Evolutionary conservation across 2,329 filamentous ascomycete species (phyloP), one percentile per base, ranked within the genome.

Genomic region (Cryoendolithus antarcticus): DNA sequence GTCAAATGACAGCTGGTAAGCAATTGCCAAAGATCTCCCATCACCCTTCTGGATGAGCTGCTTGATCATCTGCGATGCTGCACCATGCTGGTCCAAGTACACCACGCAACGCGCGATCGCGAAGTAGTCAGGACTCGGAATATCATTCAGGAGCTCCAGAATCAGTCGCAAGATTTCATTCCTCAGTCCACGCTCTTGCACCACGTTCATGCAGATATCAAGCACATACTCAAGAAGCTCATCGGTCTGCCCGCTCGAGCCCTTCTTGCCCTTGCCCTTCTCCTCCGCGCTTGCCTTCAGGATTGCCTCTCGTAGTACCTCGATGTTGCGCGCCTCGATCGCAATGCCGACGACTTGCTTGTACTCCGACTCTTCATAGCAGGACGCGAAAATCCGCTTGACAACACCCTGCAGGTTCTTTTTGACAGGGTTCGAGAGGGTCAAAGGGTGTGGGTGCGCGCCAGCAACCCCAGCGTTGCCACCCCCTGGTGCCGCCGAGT

Each of bases 1-100:
- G 55, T 98, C 91, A 55, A 98, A 98, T 1, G 89, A 91, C 41
- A 98, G 93, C 60, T 98, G 91, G 61, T 96, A 98, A 11, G 91
- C 91, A 37, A 85, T 81, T 11, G 88, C 83, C 10, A 85, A 75
- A 1, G 86, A 86, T 44, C 77, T 77, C 37, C 77, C 71, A 49
- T 93, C 84, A 4, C 78, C 84, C 48, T 82, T 82, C 44, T 82
- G 72, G 8, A 96, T 80, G 13, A 98, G 72, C 50, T 85, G 80
- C 37, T 75, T 75, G 32, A 98, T 75, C 63, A 98, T 88, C 46
- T 75, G 76, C 7, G 86, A 88, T 0, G 91, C 91, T 69, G 95
- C 82, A 35, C 84, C 80, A 55, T 95, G 82, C 50, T 93, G 84
- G 58, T 94, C 82, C 11, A 98, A 74, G 55, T 96, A 95, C 30